These are phyloP conservation scores for Jaenimonas drosophilae DNA, from an alignment of 208 protist genomes.

Conservation along the genomic window DNA sequence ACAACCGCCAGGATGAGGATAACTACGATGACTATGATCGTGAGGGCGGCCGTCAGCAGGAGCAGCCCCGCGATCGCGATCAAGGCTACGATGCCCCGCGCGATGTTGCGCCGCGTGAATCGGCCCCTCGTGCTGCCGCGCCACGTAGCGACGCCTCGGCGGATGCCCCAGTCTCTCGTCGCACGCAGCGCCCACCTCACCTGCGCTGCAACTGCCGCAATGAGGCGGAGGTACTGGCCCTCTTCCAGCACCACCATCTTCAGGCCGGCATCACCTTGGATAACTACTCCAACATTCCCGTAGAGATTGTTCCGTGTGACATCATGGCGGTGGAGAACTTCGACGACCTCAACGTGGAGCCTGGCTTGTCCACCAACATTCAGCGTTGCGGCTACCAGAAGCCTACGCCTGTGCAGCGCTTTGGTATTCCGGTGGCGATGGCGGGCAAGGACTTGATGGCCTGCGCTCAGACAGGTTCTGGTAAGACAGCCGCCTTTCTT, in stretches of 20 bases:
- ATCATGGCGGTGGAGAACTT: conserved; percentile 72
- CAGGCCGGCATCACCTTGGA: conserved; percentile 74
- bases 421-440: conserved; percentile 92
- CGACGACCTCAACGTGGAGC: conserved; percentile 74
- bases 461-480: conserved; percentile 98
- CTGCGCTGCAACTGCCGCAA: conserved; percentile 65
- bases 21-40: conserved; percentile 10
- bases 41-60: conserved; percentile 1
- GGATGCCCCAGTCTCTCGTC: conserved; percentile 5
- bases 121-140: not conserved
- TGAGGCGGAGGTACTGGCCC: conserved; percentile 52
- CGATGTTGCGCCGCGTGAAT: not conserved
- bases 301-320: conserved; percentile 75
- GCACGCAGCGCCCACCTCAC: conserved; percentile 50
- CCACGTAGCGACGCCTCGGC: not conserved
- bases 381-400: conserved; percentile 90
- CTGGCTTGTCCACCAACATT: conserved; percentile 91
- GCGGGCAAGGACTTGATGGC: conserved; percentile 95
- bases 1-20: not conserved
- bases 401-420: conserved; percentile 98
- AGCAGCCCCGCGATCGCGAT: not conserved
- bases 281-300: conserved; percentile 78
- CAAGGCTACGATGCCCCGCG: not conserved
- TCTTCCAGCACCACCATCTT: conserved; percentile 66
- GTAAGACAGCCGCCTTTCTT: conserved; percentile 98